Conservation (phyloP, 345 rosid species). For the Moringa oleifera region DNA sequence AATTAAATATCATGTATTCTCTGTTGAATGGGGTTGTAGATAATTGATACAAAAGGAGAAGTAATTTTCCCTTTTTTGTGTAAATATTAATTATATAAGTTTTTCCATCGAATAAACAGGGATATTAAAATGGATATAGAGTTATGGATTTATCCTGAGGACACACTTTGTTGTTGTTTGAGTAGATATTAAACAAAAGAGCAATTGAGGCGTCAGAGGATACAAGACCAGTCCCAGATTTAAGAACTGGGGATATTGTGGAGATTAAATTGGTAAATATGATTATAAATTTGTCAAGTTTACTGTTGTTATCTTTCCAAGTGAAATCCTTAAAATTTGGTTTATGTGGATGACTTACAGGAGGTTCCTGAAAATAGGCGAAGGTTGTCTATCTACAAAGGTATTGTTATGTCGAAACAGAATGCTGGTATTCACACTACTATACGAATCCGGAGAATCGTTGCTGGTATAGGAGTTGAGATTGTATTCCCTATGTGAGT, state of each 20-base stretch:
- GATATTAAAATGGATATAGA: background rate
- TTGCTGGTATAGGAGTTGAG: constrained; percentile 78
- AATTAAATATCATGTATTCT: background rate
- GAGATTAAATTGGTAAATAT: constrained; percentile 68
- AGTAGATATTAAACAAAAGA: constrained; percentile 71
- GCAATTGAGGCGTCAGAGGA: constrained; percentile 70
- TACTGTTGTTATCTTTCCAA: background rate
- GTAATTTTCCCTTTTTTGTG: background rate
- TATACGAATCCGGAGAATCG: constrained; percentile 71
- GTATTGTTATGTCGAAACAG: constrained; percentile 79
- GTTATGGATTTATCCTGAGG: background rate
- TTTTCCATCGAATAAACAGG: background rate
- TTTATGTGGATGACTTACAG: constrained; percentile 32
- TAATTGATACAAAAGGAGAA: background rate
- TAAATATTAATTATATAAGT: too few relatives aligned
- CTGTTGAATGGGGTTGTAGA: background rate
- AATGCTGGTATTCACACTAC: constrained; percentile 90
- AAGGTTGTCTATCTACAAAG: constrained; percentile 73
- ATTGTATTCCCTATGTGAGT: constrained; percentile 78
- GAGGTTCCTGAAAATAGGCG: constrained; percentile 79
- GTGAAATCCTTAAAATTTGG: constrained; percentile 3
- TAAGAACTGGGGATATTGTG: constrained; percentile 82
- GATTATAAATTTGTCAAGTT: constrained; percentile 8
- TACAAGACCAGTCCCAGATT: constrained; percentile 64
- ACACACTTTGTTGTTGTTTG: background rate